Conservation (phyloP, 1,284 basidiomycete genomes). For the Somion occarium region DNA sequence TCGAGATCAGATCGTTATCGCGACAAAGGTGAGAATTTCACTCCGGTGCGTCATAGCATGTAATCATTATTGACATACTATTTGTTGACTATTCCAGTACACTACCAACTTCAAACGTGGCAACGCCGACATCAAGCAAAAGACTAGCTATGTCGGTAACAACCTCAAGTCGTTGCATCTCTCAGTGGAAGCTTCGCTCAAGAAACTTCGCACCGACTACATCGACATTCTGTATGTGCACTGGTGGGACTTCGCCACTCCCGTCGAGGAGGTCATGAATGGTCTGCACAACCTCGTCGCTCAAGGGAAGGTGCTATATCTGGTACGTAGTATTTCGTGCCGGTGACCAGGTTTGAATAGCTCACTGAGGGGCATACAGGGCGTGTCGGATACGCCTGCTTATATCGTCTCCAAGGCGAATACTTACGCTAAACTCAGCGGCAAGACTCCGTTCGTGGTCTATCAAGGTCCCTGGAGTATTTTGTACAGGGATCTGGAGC, state of each 20-base stretch:
- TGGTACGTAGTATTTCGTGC: slow-evolving; percentile 23
- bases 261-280: slow-evolving; percentile 47
- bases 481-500: slow-evolving; percentile 41
- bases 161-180: slow-evolving; percentile 28
- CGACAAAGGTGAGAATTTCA: slow-evolving; percentile 12
- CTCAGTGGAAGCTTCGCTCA: slow-evolving; percentile 33
- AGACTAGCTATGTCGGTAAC: slow-evolving; percentile 33
- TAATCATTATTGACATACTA: neutral
- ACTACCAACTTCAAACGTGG: slow-evolving; percentile 16
- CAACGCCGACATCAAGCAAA: slow-evolving; percentile 17
- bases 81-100: slow-evolving; percentile 7
- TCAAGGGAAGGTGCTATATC: slow-evolving; percentile 41
- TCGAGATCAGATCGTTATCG: slow-evolving; percentile 13
- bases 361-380: slow-evolving; percentile 13
- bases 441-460: slow-evolving; percentile 26
- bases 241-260: slow-evolving; percentile 40
- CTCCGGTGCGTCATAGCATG: neutral
- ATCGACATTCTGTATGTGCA: slow-evolving; percentile 40
- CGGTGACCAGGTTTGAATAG: neutral
- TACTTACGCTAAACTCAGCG: slow-evolving; percentile 42
- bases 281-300: slow-evolving; percentile 40
- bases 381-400: slow-evolving; percentile 41
- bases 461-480: slow-evolving; percentile 52
- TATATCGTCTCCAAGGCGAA: slow-evolving; percentile 50
- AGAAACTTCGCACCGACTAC: slow-evolving; percentile 41